Conservation (phyloP, 192 early-diverging fungal species). For the Linnemannia hyalina region DNA sequence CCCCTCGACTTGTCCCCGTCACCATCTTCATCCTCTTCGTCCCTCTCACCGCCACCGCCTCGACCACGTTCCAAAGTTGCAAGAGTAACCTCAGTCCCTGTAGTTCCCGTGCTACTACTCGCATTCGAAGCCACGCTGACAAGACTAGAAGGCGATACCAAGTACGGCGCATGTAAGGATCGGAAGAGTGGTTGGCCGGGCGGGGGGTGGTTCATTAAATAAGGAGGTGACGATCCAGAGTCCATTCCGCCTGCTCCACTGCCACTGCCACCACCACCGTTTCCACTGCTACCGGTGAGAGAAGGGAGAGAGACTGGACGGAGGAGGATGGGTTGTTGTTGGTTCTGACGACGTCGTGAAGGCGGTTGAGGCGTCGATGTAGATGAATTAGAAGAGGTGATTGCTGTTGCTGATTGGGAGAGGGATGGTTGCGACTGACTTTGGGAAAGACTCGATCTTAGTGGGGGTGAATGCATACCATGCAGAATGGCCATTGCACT, state of each 20-base stretch:
- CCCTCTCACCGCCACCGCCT: not conserved
- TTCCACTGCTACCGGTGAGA: not conserved
- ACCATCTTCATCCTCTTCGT: not conserved
- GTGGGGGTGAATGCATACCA: not conserved
- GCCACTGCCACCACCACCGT: too few relatives aligned
- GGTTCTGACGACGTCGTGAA: slow-evolving; percentile 14
- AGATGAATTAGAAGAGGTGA: not conserved
- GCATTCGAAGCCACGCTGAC: slow-evolving; percentile 2
- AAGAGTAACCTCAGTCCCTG: not conserved
- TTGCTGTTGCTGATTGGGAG: not conserved
- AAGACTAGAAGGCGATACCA: slow-evolving; percentile 28
- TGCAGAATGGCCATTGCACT: slow-evolving; percentile 14
- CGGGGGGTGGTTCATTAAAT: slow-evolving; percentile 22
- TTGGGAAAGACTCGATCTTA: not conserved
- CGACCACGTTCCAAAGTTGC: not conserved
- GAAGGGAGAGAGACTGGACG: slow-evolving; percentile 28
- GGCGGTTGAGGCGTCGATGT: not conserved
- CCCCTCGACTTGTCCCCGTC: not conserved
- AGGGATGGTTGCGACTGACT: not conserved
- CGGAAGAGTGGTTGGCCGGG: slow-evolving; percentile 48
- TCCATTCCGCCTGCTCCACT: not conserved
- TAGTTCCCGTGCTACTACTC: not conserved
- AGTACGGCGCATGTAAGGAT: slow-evolving; percentile 36
- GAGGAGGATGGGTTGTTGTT: slow-evolving; percentile 34
- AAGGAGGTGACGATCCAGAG: slow-evolving; percentile 5